Conservation (phyloP, 768 basidiomycete species). For the Phlebiopsis gigantea region DNA sequence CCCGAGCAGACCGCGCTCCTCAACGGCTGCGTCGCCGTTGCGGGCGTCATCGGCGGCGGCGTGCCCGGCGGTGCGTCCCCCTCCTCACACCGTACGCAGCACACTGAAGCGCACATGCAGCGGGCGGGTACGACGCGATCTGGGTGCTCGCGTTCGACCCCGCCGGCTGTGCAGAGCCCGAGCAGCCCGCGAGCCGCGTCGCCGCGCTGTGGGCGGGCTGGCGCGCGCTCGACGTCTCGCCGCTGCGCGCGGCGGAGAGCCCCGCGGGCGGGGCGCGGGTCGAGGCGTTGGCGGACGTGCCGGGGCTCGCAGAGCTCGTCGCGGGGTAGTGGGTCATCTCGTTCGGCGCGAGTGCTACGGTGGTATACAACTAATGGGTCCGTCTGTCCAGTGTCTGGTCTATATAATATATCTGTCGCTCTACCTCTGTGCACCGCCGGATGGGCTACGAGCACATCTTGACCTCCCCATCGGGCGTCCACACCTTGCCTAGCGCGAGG, state of each 20-base stretch:
- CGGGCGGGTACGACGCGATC: conserved; percentile 95
- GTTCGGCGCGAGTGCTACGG: too few species aligned
- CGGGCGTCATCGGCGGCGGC: conserved; percentile 90
- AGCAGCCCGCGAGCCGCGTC: conserved; percentile 49
- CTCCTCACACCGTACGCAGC: neutral
- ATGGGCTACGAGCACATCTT: conserved; percentile 59
- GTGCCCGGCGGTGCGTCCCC: conserved; percentile 83
- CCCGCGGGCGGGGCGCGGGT: conserved; percentile 49
- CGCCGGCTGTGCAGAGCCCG: conserved; percentile 33
- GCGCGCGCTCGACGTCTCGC: conserved; percentile 60
- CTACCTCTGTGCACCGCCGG: neutral
- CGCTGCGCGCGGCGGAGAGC: conserved; percentile 69
- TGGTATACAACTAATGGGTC: neutral
- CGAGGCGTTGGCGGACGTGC: conserved; percentile 52
- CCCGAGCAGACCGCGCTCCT: conserved; percentile 79
- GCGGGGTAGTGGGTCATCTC: neutral
- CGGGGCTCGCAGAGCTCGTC: conserved; percentile 41
- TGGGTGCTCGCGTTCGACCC: conserved; percentile 85
- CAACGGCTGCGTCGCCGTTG: conserved; percentile 66
- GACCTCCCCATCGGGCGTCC: conserved; percentile 64
- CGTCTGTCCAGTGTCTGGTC: neutral
- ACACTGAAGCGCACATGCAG: conserved; percentile 35
- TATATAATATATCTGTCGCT: neutral
- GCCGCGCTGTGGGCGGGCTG: conserved; percentile 67
- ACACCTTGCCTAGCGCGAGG: conserved; percentile 73